A percentile compares a stretch with the other conserved stretches of the same genome.
phyloP scores from a whole-genome alignment of 2,329 filamentous ascomycete genomes.

The Periconia sp. region DNA sequence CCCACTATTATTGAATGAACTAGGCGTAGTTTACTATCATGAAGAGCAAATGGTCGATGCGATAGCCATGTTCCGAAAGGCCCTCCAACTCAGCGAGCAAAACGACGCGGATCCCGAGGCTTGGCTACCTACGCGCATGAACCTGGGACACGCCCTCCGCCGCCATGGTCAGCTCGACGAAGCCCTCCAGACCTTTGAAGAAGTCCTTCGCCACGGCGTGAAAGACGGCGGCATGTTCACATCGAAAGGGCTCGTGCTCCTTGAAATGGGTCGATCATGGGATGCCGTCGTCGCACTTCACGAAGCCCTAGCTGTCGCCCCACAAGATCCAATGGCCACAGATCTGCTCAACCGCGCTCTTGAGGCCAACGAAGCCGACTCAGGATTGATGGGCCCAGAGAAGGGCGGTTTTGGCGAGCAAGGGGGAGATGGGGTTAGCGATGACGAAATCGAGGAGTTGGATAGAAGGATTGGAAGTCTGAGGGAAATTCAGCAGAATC shows the following conservation, averaged over 20 bases:
- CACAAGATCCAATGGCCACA: constrained; percentile 81
- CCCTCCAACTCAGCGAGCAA: constrained; percentile 77
- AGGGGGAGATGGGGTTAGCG: constrained; percentile 17
- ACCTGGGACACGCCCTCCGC: constrained; percentile 86
- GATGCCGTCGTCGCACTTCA: constrained; percentile 84
- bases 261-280: constrained; percentile 76
- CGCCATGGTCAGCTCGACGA: constrained; percentile 72
- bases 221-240: constrained; percentile 81
- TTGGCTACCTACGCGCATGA: constrained; percentile 83
- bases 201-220: constrained; percentile 81
- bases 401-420: neutral
- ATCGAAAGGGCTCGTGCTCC: constrained; percentile 81
- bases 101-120: constrained; percentile 83
- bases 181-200: constrained; percentile 82
- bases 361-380: constrained; percentile 49
- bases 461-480: constrained; percentile 62
- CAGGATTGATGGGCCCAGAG: constrained; percentile 7
- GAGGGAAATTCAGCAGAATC: constrained; percentile 52
- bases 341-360: constrained; percentile 75
- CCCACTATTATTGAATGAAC: constrained; percentile 90
- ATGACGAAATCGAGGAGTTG: constrained; percentile 55
- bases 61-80: constrained; percentile 76
- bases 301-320: constrained; percentile 78
- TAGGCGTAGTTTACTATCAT: constrained; percentile 95
- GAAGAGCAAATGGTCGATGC: constrained; percentile 80